Evolutionary conservation across 352 stramenopile genomes (phyloP).

Genomic region (Albugo laibachii): DNA sequence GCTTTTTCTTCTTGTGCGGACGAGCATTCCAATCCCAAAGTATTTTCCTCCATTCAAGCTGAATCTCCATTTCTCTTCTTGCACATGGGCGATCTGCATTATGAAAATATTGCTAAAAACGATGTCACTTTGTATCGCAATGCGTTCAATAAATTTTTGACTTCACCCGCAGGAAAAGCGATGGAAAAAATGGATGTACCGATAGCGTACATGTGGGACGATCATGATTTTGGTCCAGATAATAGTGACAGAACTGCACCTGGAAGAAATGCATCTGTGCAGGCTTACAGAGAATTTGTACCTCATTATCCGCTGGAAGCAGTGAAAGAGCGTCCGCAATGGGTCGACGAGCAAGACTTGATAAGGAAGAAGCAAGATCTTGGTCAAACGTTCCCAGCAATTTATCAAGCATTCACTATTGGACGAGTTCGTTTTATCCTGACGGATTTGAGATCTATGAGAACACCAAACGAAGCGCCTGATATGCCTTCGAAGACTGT

Average conservation of each 20-base stretch:
- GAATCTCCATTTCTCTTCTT: constrained; percentile 66
- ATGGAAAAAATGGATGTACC: constrained; percentile 73
- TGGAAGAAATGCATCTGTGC: constrained; percentile 42
- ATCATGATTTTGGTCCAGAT: constrained; percentile 80
- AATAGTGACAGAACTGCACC: constrained; percentile 69
- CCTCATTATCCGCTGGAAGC: constrained; percentile 39
- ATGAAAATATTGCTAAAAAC: constrained; percentile 63
- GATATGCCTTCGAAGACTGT: constrained; percentile 63
- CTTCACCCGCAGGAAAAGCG: constrained; percentile 32
- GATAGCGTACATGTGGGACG: constrained; percentile 81
- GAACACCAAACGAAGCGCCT: constrained; percentile 40
- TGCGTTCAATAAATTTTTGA: constrained; percentile 54
- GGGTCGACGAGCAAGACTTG: background rate
- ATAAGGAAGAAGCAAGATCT: background rate
- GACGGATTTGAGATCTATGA: constrained; percentile 56
- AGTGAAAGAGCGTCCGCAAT: constrained; percentile 10
- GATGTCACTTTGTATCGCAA: constrained; percentile 29
- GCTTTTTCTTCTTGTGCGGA: constrained; percentile 68
- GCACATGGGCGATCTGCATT: constrained; percentile 79
- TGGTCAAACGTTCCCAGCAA: constrained; percentile 7
- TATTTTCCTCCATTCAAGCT: constrained; percentile 32
- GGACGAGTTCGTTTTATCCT: constrained; percentile 70
- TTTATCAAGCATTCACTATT: constrained; percentile 71
- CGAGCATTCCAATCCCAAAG: constrained; percentile 53
- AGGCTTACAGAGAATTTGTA: constrained; percentile 64